These are phyloP conservation scores for Paramecium primaurelia DNA, from an alignment of 73 alveolate species.

Conservation along the genomic window DNA sequence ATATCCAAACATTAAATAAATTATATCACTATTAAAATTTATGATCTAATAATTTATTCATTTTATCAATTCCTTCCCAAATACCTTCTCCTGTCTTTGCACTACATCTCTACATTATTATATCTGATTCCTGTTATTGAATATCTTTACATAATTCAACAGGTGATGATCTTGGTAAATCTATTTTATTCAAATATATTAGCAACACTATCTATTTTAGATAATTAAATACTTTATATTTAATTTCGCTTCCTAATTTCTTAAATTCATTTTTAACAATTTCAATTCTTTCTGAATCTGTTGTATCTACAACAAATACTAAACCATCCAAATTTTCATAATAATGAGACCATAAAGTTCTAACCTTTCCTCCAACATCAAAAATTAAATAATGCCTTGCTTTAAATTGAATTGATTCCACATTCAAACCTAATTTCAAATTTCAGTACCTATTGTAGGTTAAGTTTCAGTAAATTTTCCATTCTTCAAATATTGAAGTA, in stretches of 20 bases:
- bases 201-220: background rate
- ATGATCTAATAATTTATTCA: conserved; percentile 19
- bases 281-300: conserved; percentile 66
- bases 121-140: background rate
- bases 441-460: conserved; percentile 81
- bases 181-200: background rate
- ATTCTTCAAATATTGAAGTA: conserved; percentile 63
- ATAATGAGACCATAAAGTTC: conserved; percentile 86
- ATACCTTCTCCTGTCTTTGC: conserved; percentile 77
- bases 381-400: conserved; percentile 76
- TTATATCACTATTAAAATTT: conserved; percentile 10
- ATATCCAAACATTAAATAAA: background rate
- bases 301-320: conserved; percentile 88
- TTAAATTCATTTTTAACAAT: background rate
- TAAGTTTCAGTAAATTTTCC: conserved; percentile 68
- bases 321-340: conserved; percentile 86
- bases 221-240: background rate
- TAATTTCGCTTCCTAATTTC: background rate
- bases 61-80: conserved; percentile 72
- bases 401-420: background rate
- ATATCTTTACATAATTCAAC: background rate
- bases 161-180: conserved; percentile 1
- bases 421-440: conserved; percentile 3
- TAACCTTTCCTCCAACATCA: conserved; percentile 87
- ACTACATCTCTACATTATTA: conserved; percentile 63